Evolutionary conservation across 2,329 filamentous ascomycete genomes (phyloP), one percentile per base, ranked within the genome.

Genomic region (Didymella glomerata): DNA sequence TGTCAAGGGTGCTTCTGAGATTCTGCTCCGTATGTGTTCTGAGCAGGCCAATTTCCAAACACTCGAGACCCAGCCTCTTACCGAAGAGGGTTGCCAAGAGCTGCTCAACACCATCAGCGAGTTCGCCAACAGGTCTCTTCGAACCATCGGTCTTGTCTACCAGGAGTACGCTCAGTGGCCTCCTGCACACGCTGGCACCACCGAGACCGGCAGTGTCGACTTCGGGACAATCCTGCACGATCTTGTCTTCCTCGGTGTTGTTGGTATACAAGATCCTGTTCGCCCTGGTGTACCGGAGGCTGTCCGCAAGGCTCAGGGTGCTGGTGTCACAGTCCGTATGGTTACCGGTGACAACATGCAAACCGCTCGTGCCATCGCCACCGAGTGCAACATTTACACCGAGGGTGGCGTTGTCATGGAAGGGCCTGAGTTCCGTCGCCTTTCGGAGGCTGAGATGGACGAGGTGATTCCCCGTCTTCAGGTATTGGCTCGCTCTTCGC

Each of bases 301-400:
- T 53, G 95, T 98, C 69, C 84, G 84, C 74, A 91, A 95, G 76
- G 97, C 94, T 79, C 91, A 90, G 79, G 86, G 90, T 63, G 95
- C 95, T 62, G 94, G 95, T 65, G 97, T 98, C 70, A 90, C 93
- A 60, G 92, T 99, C 48, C 92, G 97, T 68, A 93, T 99, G 68
- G 96, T 99, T 77, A 98, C 95, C 46, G 94, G 95, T 71, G 94
- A 99, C 80, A 97, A 96, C 80, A 91, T 90, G 76, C 94, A 94
- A 80, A 98, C 95, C 3, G 94, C 94, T 8, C 93, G 97, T 81
- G 94, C 92, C 59, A 97, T 98, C 74, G 97, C 94, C 80, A 90
- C 93, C 66, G 90, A 96, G 77, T 98, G 97, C 75, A 93, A 93
- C 56, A 89, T 98, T 48, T 97, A 98, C 76, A 89, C 87, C 11